Evolutionary conservation across 1,139 yeast genomes (phyloP).

Genomic region (Candida labiduridarum): DNA sequence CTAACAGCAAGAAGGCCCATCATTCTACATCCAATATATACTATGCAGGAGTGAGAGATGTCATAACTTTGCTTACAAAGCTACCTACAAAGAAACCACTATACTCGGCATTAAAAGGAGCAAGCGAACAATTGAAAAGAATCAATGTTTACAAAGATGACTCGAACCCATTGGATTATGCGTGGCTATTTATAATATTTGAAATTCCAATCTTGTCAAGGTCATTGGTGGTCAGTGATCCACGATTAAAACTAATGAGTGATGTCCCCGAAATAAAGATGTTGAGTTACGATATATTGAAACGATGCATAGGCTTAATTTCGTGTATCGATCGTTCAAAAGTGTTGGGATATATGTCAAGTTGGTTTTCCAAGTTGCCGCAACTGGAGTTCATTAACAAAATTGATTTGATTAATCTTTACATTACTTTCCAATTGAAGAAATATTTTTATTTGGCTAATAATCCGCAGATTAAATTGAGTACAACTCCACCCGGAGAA

Average conservation of each 20-base stretch:
- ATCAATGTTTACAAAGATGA: conserved; percentile 35
- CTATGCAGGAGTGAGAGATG: conserved; percentile 41
- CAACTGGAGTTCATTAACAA: conserved; percentile 43
- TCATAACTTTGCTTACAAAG: conserved; percentile 43
- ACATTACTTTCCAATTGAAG: conserved; percentile 63
- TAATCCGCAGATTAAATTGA: conserved; percentile 29
- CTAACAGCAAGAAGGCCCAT: conserved; percentile 25
- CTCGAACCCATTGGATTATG: conserved; percentile 40
- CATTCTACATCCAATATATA: conserved; percentile 51
- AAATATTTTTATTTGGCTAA: conserved; percentile 39
- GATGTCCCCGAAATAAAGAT: conserved; percentile 55
- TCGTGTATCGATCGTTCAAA: conserved; percentile 49
- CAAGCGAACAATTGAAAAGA: conserved; percentile 49
- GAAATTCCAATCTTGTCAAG: conserved; percentile 61
- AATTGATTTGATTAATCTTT: conserved; percentile 61
- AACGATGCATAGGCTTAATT: conserved; percentile 66
- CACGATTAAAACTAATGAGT: conserved; percentile 28
- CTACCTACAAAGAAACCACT: conserved; percentile 65
- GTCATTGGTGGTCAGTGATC: conserved; percentile 39
- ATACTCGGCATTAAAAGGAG: conserved; percentile 52
- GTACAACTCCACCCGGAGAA: conserved; percentile 14
- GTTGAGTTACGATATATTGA: conserved; percentile 63
- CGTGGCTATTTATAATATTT: conserved; percentile 62
- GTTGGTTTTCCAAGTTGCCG: conserved; percentile 58
- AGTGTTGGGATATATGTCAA: conserved; percentile 48